Conservation (phyloP, 352 stramenopile genomes). For the Globisporangium alternatum region DNA sequence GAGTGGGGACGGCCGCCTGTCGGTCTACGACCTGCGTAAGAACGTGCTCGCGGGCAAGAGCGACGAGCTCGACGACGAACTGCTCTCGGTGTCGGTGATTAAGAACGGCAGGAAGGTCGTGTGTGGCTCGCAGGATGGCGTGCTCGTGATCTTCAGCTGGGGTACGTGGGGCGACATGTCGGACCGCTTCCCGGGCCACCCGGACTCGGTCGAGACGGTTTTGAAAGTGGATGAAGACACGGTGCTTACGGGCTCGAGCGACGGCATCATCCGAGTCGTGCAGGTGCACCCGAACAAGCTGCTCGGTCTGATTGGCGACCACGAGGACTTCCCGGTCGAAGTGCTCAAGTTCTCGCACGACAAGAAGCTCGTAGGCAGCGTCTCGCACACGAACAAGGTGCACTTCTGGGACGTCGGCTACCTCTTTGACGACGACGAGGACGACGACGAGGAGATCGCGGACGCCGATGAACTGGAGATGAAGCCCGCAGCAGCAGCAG, state of each 20-base stretch:
- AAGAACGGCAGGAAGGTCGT: constrained; percentile 94
- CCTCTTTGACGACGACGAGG: constrained; percentile 88
- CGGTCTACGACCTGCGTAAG: constrained; percentile 89
- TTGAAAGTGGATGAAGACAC: constrained; percentile 97
- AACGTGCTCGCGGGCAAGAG: constrained; percentile 78
- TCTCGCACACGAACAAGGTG: constrained; percentile 94
- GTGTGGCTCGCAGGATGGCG: constrained; percentile 93
- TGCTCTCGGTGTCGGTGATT: constrained; percentile 70
- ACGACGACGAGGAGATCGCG: constrained; percentile 58
- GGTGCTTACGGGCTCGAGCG: constrained; percentile 93
- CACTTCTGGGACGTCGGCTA: constrained; percentile 95
- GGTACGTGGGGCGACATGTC: constrained; percentile 95
- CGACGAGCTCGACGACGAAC: constrained; percentile 81
- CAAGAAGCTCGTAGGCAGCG: constrained; percentile 89
- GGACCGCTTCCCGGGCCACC: constrained; percentile 94
- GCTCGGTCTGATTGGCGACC: constrained; percentile 93
- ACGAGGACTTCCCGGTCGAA: constrained; percentile 96
- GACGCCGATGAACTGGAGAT: constrained; percentile 35
- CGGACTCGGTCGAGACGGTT: constrained; percentile 92
- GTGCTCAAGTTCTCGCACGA: constrained; percentile 84
- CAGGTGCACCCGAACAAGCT: constrained; percentile 96
- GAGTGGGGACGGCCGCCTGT: constrained; percentile 89
- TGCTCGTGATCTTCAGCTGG: constrained; percentile 95
- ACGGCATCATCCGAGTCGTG: constrained; percentile 94
- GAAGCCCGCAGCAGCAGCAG: constrained; percentile 22